Evolutionary conservation across 2,329 filamentous ascomycete genomes (phyloP).

Genomic region (Hymenoscyphus fructigenus): DNA sequence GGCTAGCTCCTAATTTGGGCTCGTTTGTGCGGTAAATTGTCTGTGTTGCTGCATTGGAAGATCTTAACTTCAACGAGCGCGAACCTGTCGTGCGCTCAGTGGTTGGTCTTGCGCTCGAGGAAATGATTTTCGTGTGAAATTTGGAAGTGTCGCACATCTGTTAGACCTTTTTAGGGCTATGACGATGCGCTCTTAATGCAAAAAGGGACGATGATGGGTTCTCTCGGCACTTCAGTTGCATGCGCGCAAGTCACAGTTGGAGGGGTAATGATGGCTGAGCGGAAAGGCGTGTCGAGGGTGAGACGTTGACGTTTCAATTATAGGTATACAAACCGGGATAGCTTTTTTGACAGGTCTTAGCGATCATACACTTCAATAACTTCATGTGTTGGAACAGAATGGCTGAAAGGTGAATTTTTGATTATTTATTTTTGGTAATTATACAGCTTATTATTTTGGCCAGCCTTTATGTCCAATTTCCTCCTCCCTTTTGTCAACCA

Average conservation of each 20-base stretch:
- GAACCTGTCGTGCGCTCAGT: not conserved
- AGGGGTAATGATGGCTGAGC: not conserved
- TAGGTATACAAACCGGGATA: not conserved
- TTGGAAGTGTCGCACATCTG: not conserved
- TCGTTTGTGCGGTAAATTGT: not conserved
- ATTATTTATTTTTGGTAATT: not conserved
- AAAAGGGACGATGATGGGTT: not conserved
- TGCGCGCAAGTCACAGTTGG: not conserved
- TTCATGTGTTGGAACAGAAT: not conserved
- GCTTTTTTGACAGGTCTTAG: not conserved
- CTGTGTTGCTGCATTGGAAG: not conserved
- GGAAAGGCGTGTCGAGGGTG: not conserved
- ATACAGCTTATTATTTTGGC: not conserved
- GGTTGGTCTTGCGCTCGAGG: not conserved
- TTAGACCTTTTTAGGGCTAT: not conserved
- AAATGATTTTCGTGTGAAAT: not conserved
- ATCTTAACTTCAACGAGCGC: not conserved
- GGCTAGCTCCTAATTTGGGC: not conserved
- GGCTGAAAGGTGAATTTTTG: not conserved
- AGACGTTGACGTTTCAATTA: not conserved
- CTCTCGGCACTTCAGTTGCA: too few species aligned
- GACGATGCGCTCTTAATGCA: not conserved
- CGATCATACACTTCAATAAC: not conserved
- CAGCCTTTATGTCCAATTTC: not conserved
- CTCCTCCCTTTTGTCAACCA: not conserved